Evolutionary conservation across 78 protist species (phyloP), one percentile per base, ranked within the genome.

Genomic region (Dictyostelium capitatum): DNA sequence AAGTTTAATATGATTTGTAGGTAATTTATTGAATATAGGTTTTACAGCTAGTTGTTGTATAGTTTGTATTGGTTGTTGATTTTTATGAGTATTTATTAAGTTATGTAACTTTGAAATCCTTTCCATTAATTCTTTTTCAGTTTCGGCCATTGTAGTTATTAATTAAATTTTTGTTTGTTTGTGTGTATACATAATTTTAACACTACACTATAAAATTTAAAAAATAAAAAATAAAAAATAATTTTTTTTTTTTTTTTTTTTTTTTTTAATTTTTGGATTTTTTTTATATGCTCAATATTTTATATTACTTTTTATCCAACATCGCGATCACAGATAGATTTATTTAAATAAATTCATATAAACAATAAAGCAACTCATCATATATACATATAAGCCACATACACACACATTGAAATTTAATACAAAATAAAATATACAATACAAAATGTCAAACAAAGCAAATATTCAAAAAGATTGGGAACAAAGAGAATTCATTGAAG

Each of bases 401-500:
- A n/a, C 67, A 57, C 23, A 62, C 69, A 59, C 20, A 59, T 59
- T 14, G 9, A 51, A 51, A 14, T 51, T 51, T 51, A 59, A 59
- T 59, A 25, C 20, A 59, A 56, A 56, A 64, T 23, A 64, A 28
- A 28, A 2, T 19, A 4, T 25, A 25, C 9, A 30, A 32, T 11
- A 11, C 17, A 67, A 67, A 32, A 67, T 67, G 75, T 67, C 75
- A 67, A 25, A 30, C 9, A 85, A 87, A 43, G 19, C 93, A 64
- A 56, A 47, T 1, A 91, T 91, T 79, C 95, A 91, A 82, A 91
- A 48, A 81, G 95, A 91, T 65, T 91, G 95, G 95, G 95, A 90
- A 41, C 81, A 91, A 59, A 91, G 95, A 81, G 95, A 91, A 23
- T 75, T 91, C 17, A 79, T 82, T 28, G 95, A 91, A 43, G 77